Conservation (phyloP, 2,329 filamentous ascomycete genomes). For the Cadophora sp. region DNA sequence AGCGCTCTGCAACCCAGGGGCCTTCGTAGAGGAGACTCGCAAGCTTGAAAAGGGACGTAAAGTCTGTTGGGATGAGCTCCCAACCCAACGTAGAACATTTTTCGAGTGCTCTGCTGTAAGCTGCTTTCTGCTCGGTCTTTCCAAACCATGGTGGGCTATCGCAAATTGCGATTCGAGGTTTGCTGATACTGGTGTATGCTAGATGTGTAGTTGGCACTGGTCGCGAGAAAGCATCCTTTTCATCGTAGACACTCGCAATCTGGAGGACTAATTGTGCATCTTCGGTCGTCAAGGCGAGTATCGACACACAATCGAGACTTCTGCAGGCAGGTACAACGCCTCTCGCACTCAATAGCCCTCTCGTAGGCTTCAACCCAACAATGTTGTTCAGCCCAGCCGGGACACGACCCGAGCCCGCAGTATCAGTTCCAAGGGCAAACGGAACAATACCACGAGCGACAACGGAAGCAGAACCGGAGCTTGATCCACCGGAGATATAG, state of each 20-base stretch:
- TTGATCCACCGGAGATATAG: constrained; percentile 59
- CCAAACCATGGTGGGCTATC: constrained; percentile 21
- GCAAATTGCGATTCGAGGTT: constrained; percentile 15
- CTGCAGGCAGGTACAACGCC: constrained; percentile 58
- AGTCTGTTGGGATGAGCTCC: constrained; percentile 17
- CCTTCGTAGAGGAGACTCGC: constrained; percentile 21
- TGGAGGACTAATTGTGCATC: constrained; percentile 56
- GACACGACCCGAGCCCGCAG: constrained; percentile 57
- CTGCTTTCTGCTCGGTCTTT: constrained; percentile 3
- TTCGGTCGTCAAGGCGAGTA: constrained; percentile 52
- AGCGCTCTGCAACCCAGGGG: constrained; percentile 22
- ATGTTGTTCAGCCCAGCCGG: constrained; percentile 57
- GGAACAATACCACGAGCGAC: constrained; percentile 57
- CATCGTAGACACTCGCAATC: constrained; percentile 52
- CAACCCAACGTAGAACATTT: constrained; percentile 1
- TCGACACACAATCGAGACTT: constrained; percentile 58
- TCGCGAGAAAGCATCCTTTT: constrained; percentile 47
- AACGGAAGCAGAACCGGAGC: constrained; percentile 57
- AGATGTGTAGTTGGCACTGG: constrained; percentile 1
- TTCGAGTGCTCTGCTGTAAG: not conserved
- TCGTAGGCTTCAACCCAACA: constrained; percentile 54
- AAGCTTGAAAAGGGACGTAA: constrained; percentile 12
- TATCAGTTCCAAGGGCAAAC: constrained; percentile 59
- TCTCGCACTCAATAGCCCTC: constrained; percentile 52
- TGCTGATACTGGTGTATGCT: not conserved